Evolutionary conservation across 805 yeast species (phyloP), one percentile per base, ranked within the genome.

Genomic region (Barnettozyma californica): DNA sequence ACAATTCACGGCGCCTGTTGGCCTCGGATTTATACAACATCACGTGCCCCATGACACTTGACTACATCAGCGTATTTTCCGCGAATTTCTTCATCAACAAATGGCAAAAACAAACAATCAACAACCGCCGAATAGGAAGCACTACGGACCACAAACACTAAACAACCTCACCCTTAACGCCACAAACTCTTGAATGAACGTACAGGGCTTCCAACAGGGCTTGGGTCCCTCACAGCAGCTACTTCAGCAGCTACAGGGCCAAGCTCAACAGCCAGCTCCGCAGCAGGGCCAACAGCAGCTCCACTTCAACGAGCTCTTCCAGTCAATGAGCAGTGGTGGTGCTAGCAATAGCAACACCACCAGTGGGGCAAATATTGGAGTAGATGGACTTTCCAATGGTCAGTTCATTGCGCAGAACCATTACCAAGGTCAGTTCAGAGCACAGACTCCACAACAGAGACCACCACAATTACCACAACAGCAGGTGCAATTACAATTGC

Each of bases 361-460:
- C 33, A 43, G 20, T 33, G 21, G 31, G 8, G 41, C 31, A 13
- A 33, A 21, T 31, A 29, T 25, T 6, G 34, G 19, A 5, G 35
- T 33, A n/a, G 67, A 64, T 11, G 53, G 49, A 18, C 42, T 67
- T 48, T 63, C 62, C 48, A 66, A 70, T 11, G 63, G 72, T 1
- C 66, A 68, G 31, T 53, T 71, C 41, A 46, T 71, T 43, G 68
- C 75, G 5, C 75, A 70, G 51, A 61, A 71, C 5, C 53, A 69
- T 36, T 72, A 68, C 47, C 76, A 68, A 46, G 72, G 73, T 34
- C 65, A 63, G 26, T 70, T 64, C 53, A 61, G 71, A 37, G 55
- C 67, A 13, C 63, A 55, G 36, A 66, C 69, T 10, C 66, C 68
- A 19, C 67, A 60, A 38, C 54, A 55, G 48, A 55, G 63, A 54